Conservation (phyloP, 345 rosid species). For the Eucalyptus coolabah region DNA sequence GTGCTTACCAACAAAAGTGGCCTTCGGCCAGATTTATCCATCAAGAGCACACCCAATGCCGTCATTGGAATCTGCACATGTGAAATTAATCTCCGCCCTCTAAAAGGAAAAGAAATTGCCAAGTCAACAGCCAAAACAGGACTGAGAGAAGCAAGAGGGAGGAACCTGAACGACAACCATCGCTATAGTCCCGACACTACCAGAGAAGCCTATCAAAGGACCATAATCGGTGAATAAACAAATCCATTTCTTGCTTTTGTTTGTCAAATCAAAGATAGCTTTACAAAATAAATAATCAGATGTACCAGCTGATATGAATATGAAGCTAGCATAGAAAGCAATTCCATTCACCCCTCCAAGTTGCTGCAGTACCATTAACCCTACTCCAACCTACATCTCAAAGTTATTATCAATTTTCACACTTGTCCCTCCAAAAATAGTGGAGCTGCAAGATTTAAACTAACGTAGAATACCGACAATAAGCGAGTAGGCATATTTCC, state of each 20-base stretch:
- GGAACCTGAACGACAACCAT: constrained; percentile 73
- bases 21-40: constrained; percentile 72
- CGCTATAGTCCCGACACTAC: constrained; percentile 52
- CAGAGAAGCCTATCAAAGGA: constrained; percentile 50
- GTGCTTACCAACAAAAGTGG: constrained; percentile 55
- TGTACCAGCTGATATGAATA: constrained; percentile 35
- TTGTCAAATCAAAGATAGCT: background rate
- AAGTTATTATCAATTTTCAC: background rate
- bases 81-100: background rate
- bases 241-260: background rate
- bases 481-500: constrained; percentile 28
- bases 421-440: background rate
- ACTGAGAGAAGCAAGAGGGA: background rate
- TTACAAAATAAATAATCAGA: background rate
- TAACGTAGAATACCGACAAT: constrained; percentile 2
- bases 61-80: constrained; percentile 53
- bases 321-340: constrained; percentile 19
- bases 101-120: background rate
- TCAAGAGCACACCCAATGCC: constrained; percentile 43
- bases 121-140: background rate
- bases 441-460: no score
- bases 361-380: constrained; percentile 74
- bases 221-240: background rate
- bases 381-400: constrained; percentile 30
- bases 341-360: constrained; percentile 60